Base-by-base conservation (phyloP, 163 green algal species). In the Prototheca cutis region DNA sequence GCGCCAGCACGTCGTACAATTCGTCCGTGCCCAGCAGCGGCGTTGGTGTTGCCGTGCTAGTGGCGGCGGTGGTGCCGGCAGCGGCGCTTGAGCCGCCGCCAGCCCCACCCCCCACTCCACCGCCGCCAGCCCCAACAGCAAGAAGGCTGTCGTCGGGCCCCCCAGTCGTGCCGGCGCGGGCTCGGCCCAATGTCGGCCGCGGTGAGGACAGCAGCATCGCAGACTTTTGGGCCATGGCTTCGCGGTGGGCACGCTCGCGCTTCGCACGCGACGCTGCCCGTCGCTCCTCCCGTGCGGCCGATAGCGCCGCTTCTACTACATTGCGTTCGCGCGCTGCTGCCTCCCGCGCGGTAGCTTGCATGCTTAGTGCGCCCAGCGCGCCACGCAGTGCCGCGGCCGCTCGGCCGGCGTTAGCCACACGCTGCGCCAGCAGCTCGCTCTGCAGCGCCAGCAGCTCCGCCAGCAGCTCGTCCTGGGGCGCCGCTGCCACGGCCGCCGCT, bases 381-480 rank as follows among this genome's bases (percentile, higher is more conserved):
- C 27, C 28, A 15, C 69, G 28, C 36, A 90, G 55, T 39, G 86
- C 70, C 3, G 51, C 34, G 5, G 58, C 42, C 33, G 80, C 40
- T 4, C 74, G 69, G 1, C 59, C 34, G 4, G 80, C 70, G 65
- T 85, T 87, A 64, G 18, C 25, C 10, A 51, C 42, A 5, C 42
- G 42, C 42, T 51, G 42, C 42, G 17, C 42, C 42, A 51, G 42
- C 42, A 51, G 42, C 42, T 51, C 42, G 42, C 42, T 51, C 42
- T 94, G 85, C 36, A 92, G 63, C 1, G 81, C 78, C 40, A 95
- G 59, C 42, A 89, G 77, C 75, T 95, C 88, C 13, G 70, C 84
- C 19, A 89, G 59, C 1, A 93, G 48, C 72, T 96, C 88, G 53
- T 95, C 88, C 56, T 92, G 84, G 1, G 88, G 88, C 0, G 88